Conservation (phyloP, 2,329 filamentous ascomycete genomes). For the Diaporthe batatas region DNA sequence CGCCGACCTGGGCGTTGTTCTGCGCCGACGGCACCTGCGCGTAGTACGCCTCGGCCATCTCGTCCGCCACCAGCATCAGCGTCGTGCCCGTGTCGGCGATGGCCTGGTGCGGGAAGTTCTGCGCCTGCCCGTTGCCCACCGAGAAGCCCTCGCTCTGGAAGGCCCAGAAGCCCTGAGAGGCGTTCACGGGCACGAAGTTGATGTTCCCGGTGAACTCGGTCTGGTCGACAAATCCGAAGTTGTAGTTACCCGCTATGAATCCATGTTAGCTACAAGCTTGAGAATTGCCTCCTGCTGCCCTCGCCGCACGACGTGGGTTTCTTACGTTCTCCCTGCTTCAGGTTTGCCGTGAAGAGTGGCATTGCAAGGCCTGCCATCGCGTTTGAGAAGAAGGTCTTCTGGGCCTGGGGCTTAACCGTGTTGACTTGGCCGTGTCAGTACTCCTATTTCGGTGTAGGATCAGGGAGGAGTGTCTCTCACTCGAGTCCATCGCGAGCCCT, state of each 20-base stretch:
- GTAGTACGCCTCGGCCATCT: constrained; percentile 70
- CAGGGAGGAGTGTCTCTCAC: constrained; percentile 57
- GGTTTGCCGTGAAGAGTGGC: constrained; percentile 52
- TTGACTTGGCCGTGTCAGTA: background rate
- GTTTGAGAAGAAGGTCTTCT: constrained; percentile 60
- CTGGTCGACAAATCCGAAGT: constrained; percentile 64
- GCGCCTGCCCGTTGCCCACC: constrained; percentile 58
- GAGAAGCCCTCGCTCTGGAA: constrained; percentile 67
- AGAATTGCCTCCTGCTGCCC: background rate
- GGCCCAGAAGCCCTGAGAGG: constrained; percentile 70
- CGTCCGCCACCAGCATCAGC: constrained; percentile 67
- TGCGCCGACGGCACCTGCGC: constrained; percentile 62
- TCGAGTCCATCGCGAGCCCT: constrained; percentile 70
- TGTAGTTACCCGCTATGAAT: constrained; percentile 50
- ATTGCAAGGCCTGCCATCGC: constrained; percentile 47
- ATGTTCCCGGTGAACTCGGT: constrained; percentile 69
- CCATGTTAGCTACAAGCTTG: constrained; percentile 28
- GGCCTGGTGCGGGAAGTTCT: constrained; percentile 57
- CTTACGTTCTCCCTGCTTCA: constrained; percentile 54
- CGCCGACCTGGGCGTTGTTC: constrained; percentile 60
- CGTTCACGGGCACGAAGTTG: constrained; percentile 67
- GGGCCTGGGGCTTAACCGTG: constrained; percentile 43
- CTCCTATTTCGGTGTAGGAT: too few species aligned
- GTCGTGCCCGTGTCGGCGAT: constrained; percentile 79
- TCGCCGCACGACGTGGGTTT: constrained; percentile 55